phyloP scores from a whole-genome alignment of 352 stramenopile genomes.

The Pythium aquatile region DNA sequence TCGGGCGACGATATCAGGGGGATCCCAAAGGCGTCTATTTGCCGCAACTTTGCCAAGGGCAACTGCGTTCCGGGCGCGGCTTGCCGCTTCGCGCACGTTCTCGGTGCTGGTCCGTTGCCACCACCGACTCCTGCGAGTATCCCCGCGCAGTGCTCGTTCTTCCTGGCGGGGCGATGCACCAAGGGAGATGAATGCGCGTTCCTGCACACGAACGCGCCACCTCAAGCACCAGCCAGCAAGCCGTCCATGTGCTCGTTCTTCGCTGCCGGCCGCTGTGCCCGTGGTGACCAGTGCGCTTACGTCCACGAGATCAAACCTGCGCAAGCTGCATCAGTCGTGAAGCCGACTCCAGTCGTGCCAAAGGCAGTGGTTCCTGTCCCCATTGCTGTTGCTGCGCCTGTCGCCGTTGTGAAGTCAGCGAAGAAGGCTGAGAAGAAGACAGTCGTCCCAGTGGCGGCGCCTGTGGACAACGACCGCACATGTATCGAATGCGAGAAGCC shows the following conservation, averaged over 20 bases:
- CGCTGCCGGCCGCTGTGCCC: slow-evolving; percentile 46
- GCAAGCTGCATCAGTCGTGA: not conserved
- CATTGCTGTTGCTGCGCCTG: slow-evolving; percentile 4
- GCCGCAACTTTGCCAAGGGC: slow-evolving; percentile 53
- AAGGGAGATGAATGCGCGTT: slow-evolving; percentile 54
- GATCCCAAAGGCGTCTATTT: slow-evolving; percentile 40
- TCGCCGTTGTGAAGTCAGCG: slow-evolving; percentile 8
- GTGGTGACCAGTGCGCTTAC: slow-evolving; percentile 51
- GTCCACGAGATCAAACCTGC: slow-evolving; percentile 30
- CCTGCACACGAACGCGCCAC: slow-evolving; percentile 32
- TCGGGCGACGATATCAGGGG: slow-evolving; percentile 24
- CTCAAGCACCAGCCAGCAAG: slow-evolving; percentile 23
- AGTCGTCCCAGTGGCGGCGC: not conserved
- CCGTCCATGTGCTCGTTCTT: slow-evolving; percentile 44
- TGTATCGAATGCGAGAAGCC: slow-evolving; percentile 68
- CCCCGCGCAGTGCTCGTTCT: slow-evolving; percentile 43
- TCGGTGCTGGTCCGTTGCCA: slow-evolving; percentile 27
- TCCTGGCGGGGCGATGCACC: slow-evolving; percentile 43
- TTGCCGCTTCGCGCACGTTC: slow-evolving; percentile 42
- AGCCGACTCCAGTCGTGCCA: not conserved
- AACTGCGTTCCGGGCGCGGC: slow-evolving; percentile 36
- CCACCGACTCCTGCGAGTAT: slow-evolving; percentile 20
- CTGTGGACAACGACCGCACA: slow-evolving; percentile 28
- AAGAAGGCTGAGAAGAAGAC: slow-evolving; percentile 1
- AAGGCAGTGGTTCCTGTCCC: not conserved